Conservation (phyloP, 1,284 basidiomycete species). For the Volvariella volvacea region DNA sequence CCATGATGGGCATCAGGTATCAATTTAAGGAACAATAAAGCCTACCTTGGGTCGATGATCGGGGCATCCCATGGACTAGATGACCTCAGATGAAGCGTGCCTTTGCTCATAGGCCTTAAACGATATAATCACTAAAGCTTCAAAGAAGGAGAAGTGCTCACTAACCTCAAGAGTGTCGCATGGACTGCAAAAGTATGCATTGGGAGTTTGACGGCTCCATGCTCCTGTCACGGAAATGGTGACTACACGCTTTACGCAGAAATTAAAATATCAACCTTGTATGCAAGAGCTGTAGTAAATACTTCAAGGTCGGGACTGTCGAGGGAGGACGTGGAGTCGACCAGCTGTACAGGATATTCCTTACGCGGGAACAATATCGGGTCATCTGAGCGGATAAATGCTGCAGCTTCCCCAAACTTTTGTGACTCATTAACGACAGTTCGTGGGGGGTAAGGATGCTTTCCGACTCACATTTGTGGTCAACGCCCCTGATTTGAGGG, state of each 20-base stretch:
- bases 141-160: too few relatives aligned
- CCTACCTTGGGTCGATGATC: conserved; percentile 35
- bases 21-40: too few relatives aligned
- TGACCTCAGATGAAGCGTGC: conserved; percentile 30
- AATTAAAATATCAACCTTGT: conserved; percentile 20
- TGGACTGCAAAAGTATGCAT: conserved; percentile 34
- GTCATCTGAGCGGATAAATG: conserved; percentile 49
- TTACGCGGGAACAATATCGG: conserved; percentile 37
- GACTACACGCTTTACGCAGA: background rate
- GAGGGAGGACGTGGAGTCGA: conserved; percentile 44
- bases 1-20: too few relatives aligned
- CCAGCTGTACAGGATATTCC: conserved; percentile 27
- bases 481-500: conserved; percentile 21
- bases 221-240: conserved; percentile 17
- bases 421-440: background rate
- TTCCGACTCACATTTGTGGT: conserved; percentile 37
- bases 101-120: conserved; percentile 30
- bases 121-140: background rate
- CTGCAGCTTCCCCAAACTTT: conserved; percentile 47
- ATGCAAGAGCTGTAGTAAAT: conserved; percentile 42
- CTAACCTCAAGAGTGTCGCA: conserved; percentile 29
- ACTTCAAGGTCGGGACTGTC: conserved; percentile 55
- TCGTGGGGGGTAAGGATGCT: background rate
- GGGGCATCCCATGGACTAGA: conserved; percentile 33
- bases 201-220: conserved; percentile 24